Conservation (phyloP, 1,284 basidiomycete species). For the Moesziomyces parantarcticus region DNA sequence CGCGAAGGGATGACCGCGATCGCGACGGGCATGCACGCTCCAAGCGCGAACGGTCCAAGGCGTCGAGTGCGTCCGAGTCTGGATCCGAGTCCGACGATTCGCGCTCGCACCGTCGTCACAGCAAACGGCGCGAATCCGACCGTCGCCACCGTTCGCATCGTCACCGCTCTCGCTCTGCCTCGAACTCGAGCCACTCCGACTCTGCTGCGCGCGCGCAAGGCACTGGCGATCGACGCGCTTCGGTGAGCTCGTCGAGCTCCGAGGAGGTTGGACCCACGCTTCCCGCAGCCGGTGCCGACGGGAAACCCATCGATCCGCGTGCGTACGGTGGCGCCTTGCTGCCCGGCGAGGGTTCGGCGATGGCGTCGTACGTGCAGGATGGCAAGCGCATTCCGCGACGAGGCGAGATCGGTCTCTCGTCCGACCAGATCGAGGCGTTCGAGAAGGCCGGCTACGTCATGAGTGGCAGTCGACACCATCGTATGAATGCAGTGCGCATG, state of each 20-base stretch:
- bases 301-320: constrained; percentile 34
- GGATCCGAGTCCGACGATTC: constrained; percentile 15
- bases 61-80: constrained; percentile 11
- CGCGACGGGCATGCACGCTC: constrained; percentile 10
- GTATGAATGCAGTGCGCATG: constrained; percentile 94
- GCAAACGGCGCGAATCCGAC: constrained; percentile 9
- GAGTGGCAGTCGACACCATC: constrained; percentile 86
- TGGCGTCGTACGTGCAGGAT: constrained; percentile 92
- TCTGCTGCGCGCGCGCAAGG: not conserved
- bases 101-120: constrained; percentile 18
- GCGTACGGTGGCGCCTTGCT: constrained; percentile 82
- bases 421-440: constrained; percentile 84
- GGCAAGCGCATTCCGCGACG: constrained; percentile 94
- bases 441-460: constrained; percentile 96
- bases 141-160: constrained; percentile 16
- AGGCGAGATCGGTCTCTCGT: constrained; percentile 94
- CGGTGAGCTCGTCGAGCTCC: not conserved
- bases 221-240: not conserved
- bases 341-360: constrained; percentile 93
- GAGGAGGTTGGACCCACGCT: constrained; percentile 34
- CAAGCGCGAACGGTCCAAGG: constrained; percentile 20
- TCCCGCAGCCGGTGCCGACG: constrained; percentile 22
- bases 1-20: constrained; percentile 16
- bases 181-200: constrained; percentile 7
- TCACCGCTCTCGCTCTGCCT: constrained; percentile 17